Percentiles rank a stretch among this genome's conserved stretches.
phyloP scores from a whole-genome alignment of 768 basidiomycete genomes.

The Psilocybe subaeruginosa region DNA sequence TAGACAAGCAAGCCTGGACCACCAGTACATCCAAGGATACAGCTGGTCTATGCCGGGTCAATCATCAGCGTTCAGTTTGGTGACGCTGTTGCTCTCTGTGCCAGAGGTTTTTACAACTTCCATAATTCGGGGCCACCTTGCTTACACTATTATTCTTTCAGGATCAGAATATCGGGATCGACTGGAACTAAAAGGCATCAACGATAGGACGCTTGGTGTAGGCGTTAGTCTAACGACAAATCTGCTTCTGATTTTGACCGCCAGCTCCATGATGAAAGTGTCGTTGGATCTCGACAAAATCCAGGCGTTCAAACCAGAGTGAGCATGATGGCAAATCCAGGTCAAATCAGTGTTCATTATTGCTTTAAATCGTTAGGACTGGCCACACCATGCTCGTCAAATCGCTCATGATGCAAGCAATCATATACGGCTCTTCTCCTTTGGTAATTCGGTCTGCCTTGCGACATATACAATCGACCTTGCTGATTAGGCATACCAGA shows the following conservation, averaged over 20 bases:
- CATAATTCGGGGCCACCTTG: not conserved
- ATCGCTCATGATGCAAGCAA: constrained; percentile 83
- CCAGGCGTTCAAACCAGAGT: constrained; percentile 65
- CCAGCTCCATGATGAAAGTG: constrained; percentile 71
- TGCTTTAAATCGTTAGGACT: constrained; percentile 37
- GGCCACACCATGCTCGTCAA: constrained; percentile 72
- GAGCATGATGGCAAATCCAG: constrained; percentile 24
- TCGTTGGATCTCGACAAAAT: constrained; percentile 65
- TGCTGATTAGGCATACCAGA: constrained; percentile 38
- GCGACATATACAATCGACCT: not conserved
- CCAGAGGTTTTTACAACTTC: constrained; percentile 49
- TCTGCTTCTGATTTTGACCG: constrained; percentile 62
- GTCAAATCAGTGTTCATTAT: constrained; percentile 6
- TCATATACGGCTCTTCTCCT: constrained; percentile 72
- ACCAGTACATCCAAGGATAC: constrained; percentile 73
- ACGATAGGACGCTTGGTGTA: constrained; percentile 72
- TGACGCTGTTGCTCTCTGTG: constrained; percentile 74
- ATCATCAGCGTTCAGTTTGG: constrained; percentile 71
- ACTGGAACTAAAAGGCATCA: constrained; percentile 67
- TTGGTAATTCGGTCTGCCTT: constrained; percentile 42
- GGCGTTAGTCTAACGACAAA: constrained; percentile 56
- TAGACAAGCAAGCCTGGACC: constrained; percentile 71
- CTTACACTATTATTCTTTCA: constrained; percentile 25
- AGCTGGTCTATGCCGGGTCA: constrained; percentile 59
- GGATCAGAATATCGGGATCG: constrained; percentile 75